Evolutionary conservation across 1,139 yeast species (phyloP).

Genomic region (Geotrichum candidum): DNA sequence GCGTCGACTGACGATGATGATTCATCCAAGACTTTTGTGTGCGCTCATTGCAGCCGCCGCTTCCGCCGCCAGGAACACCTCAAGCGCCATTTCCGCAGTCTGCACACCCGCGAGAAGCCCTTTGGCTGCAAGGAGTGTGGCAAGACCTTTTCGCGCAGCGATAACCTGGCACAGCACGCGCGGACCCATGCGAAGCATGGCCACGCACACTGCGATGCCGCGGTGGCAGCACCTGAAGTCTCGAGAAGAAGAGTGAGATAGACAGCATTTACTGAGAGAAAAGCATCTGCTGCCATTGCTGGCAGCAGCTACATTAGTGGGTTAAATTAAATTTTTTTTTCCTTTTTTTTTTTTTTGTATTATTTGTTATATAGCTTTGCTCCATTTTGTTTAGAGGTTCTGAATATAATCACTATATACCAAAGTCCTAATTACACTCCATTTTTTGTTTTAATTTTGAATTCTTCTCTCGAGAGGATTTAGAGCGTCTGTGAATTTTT

Average conservation of each 20-base stretch:
- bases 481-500: not conserved
- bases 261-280: not conserved
- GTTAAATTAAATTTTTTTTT: not conserved
- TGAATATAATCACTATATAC: not conserved
- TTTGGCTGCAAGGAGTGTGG: slow-evolving; percentile 64
- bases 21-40: slow-evolving; percentile 29
- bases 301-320: not conserved
- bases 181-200: slow-evolving; percentile 44
- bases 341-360: not conserved
- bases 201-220: not conserved
- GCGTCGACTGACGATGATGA: slow-evolving; percentile 23
- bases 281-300: not conserved
- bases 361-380: not conserved
- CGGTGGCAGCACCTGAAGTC: not conserved
- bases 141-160: slow-evolving; percentile 69
- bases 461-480: not conserved
- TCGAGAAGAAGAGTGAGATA: not conserved
- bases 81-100: slow-evolving; percentile 67
- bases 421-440: not conserved
- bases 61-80: slow-evolving; percentile 77
- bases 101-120: slow-evolving; percentile 67
- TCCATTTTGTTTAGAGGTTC: not conserved
- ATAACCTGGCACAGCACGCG: slow-evolving; percentile 68
- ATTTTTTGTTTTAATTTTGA: not conserved
- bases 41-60: slow-evolving; percentile 33